Base-by-base conservation (phyloP, 2,329 filamentous ascomycete species). In the Whalleya microplaca region DNA sequence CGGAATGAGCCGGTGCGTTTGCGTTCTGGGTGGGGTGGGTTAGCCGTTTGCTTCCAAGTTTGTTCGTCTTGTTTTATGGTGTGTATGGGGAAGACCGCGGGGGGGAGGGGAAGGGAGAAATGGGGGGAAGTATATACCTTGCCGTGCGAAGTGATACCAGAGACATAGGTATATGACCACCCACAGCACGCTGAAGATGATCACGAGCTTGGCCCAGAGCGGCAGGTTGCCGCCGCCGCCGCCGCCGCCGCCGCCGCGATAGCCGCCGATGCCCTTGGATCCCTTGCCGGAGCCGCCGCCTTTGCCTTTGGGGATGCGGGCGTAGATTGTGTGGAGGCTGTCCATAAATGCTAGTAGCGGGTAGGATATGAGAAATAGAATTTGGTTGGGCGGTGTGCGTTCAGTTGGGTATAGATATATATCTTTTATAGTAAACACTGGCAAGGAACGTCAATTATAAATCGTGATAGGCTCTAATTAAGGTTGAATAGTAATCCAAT, bases 161-260 rank as follows among this genome's bases (percentile, higher is more conserved):
- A 62, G 27, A 10, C 10, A 1, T 16, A 58, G 7, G 37, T 50
- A 62, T 23, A 53, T 27, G 44, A 40, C 23, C 7, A 49, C 2
- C 59, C 59, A 62, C 32, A 62, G 9, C 9, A 49, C 20, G 49
- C 51, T 19, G 21, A 51, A 43, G 21, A 45, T 27, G 21, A 62
- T 59, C 23, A 57, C 44, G 37, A 57, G 9, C 21, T 43, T 41
- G 21, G 44, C 41, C 54, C 56, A 62, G 2, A 48, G 27, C 27
- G 56, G 56, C 1, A 62, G 46, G 7, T 47, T 3, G 18, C 27
- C 7, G 2, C 37, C 21, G 4, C 46, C 16, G 12, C 41, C 18
- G 9, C 18, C 20, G 27, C 32, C 21, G 27, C 51, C 52, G 21
- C 49, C 53, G 41, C 43, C 18, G 37, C 41, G n/a, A 27, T n/a